Conservation (phyloP, 2,329 filamentous ascomycete genomes). For the Fusarium penzigii region DNA sequence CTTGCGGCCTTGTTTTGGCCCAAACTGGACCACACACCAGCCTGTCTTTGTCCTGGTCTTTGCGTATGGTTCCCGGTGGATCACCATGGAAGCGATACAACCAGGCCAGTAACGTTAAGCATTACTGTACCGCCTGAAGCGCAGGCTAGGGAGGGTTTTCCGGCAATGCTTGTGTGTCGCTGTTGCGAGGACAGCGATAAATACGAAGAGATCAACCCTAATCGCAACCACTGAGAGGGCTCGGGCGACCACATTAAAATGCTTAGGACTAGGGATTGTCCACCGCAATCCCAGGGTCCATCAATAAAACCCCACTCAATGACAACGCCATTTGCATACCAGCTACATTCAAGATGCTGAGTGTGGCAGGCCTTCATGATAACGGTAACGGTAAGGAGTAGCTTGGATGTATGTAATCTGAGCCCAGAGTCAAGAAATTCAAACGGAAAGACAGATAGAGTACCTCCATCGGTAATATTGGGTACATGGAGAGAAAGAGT, state of each 20-base stretch:
- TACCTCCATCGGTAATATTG: no score
- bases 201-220: no score
- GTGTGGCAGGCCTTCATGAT: neutral
- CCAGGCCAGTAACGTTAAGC: neutral
- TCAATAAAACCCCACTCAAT: neutral
- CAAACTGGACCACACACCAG: neutral
- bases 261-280: neutral
- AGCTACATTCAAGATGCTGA: neutral
- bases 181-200: no score
- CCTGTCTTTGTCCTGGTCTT: neutral
- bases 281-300: neutral
- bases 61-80: neutral
- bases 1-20: neutral
- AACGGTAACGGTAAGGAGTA: neutral
- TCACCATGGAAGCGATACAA: neutral
- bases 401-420: neutral
- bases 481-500: no score
- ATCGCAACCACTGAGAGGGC: neutral
- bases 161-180: no score
- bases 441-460: no score
- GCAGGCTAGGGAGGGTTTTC: neutral
- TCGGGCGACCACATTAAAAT: neutral
- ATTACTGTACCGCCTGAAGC: neutral
- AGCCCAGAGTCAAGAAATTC: no score
- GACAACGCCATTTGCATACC: neutral